Conservation (phyloP, 176 grass and related monocot species). For the Tillandsia fasciculata region DNA sequence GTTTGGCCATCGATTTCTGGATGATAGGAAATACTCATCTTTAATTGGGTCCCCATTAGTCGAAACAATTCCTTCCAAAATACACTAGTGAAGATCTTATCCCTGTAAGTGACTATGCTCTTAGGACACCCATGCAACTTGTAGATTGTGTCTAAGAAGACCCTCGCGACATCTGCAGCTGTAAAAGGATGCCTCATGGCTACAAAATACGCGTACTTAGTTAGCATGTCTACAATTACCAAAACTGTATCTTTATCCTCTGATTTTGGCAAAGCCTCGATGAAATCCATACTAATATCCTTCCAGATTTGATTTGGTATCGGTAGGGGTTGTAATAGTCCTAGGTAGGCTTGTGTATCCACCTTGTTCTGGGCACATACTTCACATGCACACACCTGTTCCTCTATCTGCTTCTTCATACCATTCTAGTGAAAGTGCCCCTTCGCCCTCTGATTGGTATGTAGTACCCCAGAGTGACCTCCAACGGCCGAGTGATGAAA, state of each 20-base stretch:
- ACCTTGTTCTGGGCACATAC: too few species aligned
- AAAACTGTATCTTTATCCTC: neutral
- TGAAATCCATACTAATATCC: neutral
- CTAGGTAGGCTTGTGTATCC: too few species aligned
- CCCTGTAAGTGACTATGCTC: neutral
- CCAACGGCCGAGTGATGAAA: too few species aligned
- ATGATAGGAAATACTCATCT: neutral
- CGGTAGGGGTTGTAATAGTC: too few species aligned
- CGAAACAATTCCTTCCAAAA: too few species aligned
- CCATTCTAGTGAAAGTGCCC: neutral
- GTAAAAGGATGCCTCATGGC: neutral
- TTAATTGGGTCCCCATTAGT: neutral
- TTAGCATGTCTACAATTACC: slow-evolving; percentile 1
- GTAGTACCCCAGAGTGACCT: neutral
- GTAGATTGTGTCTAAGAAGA: neutral
- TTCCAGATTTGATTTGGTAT: neutral
- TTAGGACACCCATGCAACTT: neutral
- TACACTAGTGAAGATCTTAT: neutral
- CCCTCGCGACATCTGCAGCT: neutral
- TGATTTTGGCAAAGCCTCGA: neutral
- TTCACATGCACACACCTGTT: neutral
- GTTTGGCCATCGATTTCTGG: neutral
- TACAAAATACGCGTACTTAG: slow-evolving; percentile 10
- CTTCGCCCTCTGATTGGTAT: neutral
- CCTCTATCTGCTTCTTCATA: neutral